phyloP scores from a whole-genome alignment of 176 grass and related monocot genomes.

The Avena atlantica region DNA sequence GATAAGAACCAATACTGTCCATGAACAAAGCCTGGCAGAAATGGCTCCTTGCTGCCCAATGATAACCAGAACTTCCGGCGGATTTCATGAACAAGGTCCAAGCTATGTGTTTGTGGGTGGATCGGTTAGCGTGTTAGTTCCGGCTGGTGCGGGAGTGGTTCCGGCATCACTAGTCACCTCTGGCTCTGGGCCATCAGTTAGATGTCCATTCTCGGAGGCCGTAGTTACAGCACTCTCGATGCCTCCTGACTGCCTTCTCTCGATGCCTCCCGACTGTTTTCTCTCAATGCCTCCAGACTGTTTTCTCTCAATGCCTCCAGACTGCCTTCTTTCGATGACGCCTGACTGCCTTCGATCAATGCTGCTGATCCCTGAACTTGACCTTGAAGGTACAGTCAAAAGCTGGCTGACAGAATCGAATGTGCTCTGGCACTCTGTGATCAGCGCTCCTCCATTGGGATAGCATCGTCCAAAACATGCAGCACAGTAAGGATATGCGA shows the following conservation, averaged over 20 bases:
- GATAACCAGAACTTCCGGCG: not conserved
- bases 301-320: slow-evolving; percentile 52
- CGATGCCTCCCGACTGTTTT: slow-evolving; percentile 28
- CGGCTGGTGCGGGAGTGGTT: not conserved
- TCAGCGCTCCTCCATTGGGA: slow-evolving; percentile 77
- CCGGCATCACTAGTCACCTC: slow-evolving; percentile 1
- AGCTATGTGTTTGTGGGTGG: slow-evolving; percentile 22
- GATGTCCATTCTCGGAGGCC: slow-evolving; percentile 28
- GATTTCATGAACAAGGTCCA: not conserved
- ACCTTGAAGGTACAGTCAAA: slow-evolving; percentile 58
- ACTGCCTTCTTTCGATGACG: slow-evolving; percentile 31
- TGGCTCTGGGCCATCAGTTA: slow-evolving; percentile 42
- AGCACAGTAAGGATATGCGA: slow-evolving; percentile 74
- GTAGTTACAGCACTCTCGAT: slow-evolving; percentile 14
- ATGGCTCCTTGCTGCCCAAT: not conserved
- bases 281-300: slow-evolving; percentile 50
- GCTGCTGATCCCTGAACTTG: slow-evolving; percentile 39
- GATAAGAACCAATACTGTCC: not conserved
- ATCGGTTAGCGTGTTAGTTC: not conserved
- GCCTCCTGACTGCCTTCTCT: slow-evolving; percentile 53
- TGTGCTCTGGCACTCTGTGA: slow-evolving; percentile 62
- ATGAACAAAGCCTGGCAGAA: not conserved
- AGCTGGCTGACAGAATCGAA: slow-evolving; percentile 74
- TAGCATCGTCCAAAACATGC: slow-evolving; percentile 93
- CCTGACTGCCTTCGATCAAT: slow-evolving; percentile 1